Conservation (phyloP, 768 basidiomycete species). For the Pleurotus eryngii region DNA sequence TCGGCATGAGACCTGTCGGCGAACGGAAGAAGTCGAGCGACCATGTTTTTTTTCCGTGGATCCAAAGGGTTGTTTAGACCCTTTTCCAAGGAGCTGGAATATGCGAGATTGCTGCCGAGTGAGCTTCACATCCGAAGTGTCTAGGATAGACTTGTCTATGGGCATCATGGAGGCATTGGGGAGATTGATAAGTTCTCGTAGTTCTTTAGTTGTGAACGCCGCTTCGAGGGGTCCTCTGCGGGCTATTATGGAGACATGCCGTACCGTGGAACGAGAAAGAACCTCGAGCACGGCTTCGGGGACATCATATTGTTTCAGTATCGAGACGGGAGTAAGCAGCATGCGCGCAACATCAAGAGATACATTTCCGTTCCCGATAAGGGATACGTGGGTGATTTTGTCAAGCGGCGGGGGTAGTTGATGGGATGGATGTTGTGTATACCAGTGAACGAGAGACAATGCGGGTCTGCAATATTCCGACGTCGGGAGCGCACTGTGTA, state of each 20-base stretch:
- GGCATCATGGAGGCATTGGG: conserved; percentile 68
- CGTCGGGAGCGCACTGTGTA: conserved; percentile 53
- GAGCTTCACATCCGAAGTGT: conserved; percentile 20
- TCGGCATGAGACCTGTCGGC: conserved; percentile 48
- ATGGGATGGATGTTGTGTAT: conserved; percentile 84
- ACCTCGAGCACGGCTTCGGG: conserved; percentile 70
- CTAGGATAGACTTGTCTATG: conserved; percentile 45
- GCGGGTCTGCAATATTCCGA: conserved; percentile 61
- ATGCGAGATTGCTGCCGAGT: conserved; percentile 66
- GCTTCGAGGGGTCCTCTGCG: conserved; percentile 87
- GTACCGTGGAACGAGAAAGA: conserved; percentile 57
- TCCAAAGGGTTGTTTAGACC: conserved; percentile 49
- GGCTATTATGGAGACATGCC: conserved; percentile 79
- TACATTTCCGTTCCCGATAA: conserved; percentile 95
- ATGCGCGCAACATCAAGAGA: conserved; percentile 91
- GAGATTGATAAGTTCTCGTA: conserved; percentile 76
- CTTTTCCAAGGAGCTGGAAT: conserved; percentile 63
- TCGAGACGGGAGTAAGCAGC: conserved; percentile 66
- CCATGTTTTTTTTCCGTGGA: conserved; percentile 66
- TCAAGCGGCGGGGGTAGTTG: conserved; percentile 63
- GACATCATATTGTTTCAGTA: conserved; percentile 72
- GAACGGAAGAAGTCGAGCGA: conserved; percentile 78
- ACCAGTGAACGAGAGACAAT: conserved; percentile 90
- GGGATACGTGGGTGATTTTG: conserved; percentile 63
- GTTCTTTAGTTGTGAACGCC: conserved; percentile 89